phyloP scores from a whole-genome alignment of 768 basidiomycete genomes.

The Gloeophyllum trabeum region DNA sequence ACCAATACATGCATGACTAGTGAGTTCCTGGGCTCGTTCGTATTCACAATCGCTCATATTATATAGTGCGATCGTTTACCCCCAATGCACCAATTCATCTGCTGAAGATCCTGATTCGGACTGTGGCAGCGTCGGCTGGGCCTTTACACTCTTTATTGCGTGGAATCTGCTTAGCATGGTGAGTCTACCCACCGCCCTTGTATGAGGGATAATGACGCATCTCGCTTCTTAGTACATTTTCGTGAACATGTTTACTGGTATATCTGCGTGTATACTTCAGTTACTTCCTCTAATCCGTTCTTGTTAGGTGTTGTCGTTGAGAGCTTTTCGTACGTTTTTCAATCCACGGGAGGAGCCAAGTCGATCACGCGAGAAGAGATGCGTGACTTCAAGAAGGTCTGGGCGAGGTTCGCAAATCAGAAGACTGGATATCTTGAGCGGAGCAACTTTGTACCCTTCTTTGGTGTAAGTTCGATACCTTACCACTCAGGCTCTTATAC shows the following conservation, averaged over 20 bases:
- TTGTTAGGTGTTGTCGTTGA: slow-evolving; percentile 77
- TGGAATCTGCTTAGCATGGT: slow-evolving; percentile 98
- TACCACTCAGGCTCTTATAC: background rate
- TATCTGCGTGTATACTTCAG: slow-evolving; percentile 5
- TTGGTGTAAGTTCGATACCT: slow-evolving; percentile 60
- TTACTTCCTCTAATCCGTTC: slow-evolving; percentile 1
- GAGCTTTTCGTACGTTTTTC: slow-evolving; percentile 93
- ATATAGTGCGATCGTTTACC: slow-evolving; percentile 61
- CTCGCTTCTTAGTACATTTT: slow-evolving; percentile 68
- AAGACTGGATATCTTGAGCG: slow-evolving; percentile 73
- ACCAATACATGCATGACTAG: slow-evolving; percentile 97
- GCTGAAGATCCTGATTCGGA: slow-evolving; percentile 51
- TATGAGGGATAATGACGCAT: background rate
- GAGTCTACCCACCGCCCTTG: slow-evolving; percentile 7
- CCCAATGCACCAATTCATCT: slow-evolving; percentile 61
- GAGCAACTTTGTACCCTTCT: slow-evolving; percentile 63
- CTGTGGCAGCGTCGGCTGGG: slow-evolving; percentile 79
- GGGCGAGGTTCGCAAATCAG: slow-evolving; percentile 75
- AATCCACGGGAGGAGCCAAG: slow-evolving; percentile 70
- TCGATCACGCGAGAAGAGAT: slow-evolving; percentile 85
- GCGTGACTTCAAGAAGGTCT: slow-evolving; percentile 89
- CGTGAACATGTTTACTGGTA: slow-evolving; percentile 90
- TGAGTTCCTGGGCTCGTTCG: slow-evolving; percentile 24
- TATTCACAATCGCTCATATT: slow-evolving; percentile 4
- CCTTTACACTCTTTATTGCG: slow-evolving; percentile 79